These are phyloP conservation scores for Aspergillus nidulans DNA, from an alignment of 495 filamentous ascomycete genomes.

Conservation along the genomic window DNA sequence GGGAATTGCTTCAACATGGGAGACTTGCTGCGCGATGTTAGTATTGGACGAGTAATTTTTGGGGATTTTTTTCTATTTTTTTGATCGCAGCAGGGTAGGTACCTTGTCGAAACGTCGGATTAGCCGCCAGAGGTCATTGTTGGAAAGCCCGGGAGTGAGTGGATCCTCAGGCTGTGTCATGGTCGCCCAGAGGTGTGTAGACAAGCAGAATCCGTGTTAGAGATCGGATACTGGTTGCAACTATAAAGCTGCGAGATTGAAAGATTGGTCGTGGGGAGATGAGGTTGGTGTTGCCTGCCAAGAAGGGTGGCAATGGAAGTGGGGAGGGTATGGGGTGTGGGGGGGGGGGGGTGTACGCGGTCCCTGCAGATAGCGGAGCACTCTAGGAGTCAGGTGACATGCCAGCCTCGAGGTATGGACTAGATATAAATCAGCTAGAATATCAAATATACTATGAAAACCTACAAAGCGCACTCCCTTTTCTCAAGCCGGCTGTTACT, in stretches of 20 bases:
- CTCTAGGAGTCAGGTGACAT: neutral
- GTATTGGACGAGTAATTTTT: neutral
- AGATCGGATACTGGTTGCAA: neutral
- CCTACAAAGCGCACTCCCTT: too few relatives aligned
- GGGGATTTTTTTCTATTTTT: too few relatives aligned
- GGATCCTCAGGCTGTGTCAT: neutral
- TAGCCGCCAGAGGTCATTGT: conserved; percentile 76
- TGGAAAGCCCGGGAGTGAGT: conserved; percentile 36
- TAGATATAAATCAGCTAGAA: too few relatives aligned
- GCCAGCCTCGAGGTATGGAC: too few relatives aligned
- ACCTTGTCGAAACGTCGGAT: conserved; percentile 78
- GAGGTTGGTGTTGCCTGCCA: neutral
- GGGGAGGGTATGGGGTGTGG: neutral
- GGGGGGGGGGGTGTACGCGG: too few relatives aligned
- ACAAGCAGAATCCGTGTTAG: neutral
- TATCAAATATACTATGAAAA: too few relatives aligned
- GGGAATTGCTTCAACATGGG: conserved; percentile 70
- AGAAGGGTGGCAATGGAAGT: neutral
- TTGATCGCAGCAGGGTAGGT: too few relatives aligned
- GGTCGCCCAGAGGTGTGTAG: neutral
- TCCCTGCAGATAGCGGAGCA: neutral
- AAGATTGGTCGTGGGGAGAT: neutral
- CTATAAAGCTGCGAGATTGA: neutral
- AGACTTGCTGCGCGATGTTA: conserved; percentile 58
- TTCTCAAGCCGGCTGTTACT: too few relatives aligned